Conservation (phyloP, 768 basidiomycete genomes). For the Suillus weaverae region DNA sequence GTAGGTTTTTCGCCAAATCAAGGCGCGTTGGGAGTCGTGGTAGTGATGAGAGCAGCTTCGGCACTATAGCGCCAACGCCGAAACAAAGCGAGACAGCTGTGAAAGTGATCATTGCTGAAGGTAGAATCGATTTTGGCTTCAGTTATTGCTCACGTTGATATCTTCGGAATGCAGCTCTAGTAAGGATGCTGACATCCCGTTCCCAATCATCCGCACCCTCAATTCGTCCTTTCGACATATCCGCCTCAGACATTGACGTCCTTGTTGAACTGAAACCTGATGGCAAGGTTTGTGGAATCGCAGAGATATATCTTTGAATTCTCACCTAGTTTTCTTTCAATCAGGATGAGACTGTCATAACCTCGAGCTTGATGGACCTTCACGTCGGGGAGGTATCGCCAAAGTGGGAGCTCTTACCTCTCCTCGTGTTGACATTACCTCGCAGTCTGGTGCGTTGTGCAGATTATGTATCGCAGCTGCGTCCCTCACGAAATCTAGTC, state of each 20-base stretch:
- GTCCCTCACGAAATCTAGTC: constrained; percentile 34
- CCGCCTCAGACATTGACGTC: constrained; percentile 60
- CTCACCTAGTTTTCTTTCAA: constrained; percentile 5
- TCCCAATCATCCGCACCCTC: constrained; percentile 24
- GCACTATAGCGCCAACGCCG: constrained; percentile 27
- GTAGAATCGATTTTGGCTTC: constrained; percentile 16
- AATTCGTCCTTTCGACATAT: constrained; percentile 53
- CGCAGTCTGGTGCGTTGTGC: constrained; percentile 53
- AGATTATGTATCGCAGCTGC: not conserved
- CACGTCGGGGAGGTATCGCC: constrained; percentile 49
- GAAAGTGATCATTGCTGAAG: constrained; percentile 51
- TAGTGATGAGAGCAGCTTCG: constrained; percentile 43
- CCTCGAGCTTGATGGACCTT: constrained; percentile 62
- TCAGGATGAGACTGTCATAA: constrained; percentile 72
- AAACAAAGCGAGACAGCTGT: constrained; percentile 44
- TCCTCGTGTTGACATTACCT: constrained; percentile 58
- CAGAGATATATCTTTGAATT: constrained; percentile 7
- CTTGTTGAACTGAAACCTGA: constrained; percentile 68
- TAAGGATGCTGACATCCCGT: constrained; percentile 54
- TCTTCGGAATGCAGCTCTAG: constrained; percentile 27
- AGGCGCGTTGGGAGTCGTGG: constrained; percentile 40
- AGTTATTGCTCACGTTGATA: constrained; percentile 1
- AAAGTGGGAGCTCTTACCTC: constrained; percentile 32
- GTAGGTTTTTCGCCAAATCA: constrained; percentile 64
- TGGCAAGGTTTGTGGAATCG: constrained; percentile 54